Evolutionary conservation across 2,329 filamentous ascomycete species (phyloP).

Genomic region (Penicillium sp.): DNA sequence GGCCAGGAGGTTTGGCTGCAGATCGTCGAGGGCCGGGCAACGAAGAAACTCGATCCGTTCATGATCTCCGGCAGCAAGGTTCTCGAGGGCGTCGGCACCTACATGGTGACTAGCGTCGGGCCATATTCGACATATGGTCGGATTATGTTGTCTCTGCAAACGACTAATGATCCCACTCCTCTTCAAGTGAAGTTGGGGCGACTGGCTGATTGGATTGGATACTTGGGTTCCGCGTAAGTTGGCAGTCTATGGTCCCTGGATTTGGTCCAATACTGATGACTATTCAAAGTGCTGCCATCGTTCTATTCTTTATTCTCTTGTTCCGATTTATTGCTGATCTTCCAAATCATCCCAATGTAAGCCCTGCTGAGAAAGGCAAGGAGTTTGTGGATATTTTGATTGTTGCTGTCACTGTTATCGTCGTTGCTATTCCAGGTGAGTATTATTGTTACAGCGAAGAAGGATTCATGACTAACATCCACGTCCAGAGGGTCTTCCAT

Average conservation of each 20-base stretch:
- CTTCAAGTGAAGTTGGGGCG: constrained; percentile 70
- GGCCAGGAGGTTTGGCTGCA: constrained; percentile 56
- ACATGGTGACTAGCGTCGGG: constrained; percentile 67
- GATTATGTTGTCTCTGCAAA: constrained; percentile 68
- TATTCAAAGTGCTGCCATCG: constrained; percentile 54
- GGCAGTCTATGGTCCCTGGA: too few relatives aligned
- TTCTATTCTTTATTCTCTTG: constrained; percentile 78
- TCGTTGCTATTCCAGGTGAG: constrained; percentile 64
- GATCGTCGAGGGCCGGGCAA: constrained; percentile 49
- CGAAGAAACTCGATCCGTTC: constrained; percentile 60
- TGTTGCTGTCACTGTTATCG: constrained; percentile 71
- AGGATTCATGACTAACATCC: constrained; percentile 35
- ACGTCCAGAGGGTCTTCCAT: constrained; percentile 60
- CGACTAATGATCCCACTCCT: constrained; percentile 68
- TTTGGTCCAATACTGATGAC: constrained; percentile 6
- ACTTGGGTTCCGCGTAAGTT: constrained; percentile 61
- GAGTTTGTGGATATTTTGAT: constrained; percentile 71
- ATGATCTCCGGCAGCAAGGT: constrained; percentile 78
- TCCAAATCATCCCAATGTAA: constrained; percentile 43
- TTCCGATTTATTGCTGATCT: constrained; percentile 77
- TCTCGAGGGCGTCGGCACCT: constrained; percentile 71
- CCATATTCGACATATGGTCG: constrained; percentile 69
- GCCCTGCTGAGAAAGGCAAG: constrained; percentile 70
- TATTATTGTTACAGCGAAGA: neutral
- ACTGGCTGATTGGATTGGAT: constrained; percentile 72